Conservation (phyloP, 371 early-diverging fungal species). For the Mortierella sp. region DNA sequence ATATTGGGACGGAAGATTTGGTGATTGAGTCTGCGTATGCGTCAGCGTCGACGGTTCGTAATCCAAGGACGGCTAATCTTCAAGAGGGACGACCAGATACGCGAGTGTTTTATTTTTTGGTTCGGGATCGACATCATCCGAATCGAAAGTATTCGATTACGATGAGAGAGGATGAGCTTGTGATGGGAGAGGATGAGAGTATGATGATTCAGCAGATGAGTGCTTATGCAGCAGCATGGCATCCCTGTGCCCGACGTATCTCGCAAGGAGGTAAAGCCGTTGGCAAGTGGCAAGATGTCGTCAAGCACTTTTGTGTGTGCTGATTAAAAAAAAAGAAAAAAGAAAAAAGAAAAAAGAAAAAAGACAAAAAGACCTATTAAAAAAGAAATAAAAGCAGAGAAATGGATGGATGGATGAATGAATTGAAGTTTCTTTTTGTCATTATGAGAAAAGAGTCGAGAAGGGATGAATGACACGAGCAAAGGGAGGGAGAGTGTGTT, state of each 20-base stretch:
- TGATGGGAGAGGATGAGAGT: slow-evolving; percentile 9
- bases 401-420: not conserved
- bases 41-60: slow-evolving; percentile 3
- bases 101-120: slow-evolving; percentile 40
- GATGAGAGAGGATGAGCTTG: slow-evolving; percentile 41
- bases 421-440: no score
- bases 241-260: slow-evolving; percentile 20
- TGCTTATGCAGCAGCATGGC: slow-evolving; percentile 36
- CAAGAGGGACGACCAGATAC: not conserved
- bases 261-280: slow-evolving; percentile 24
- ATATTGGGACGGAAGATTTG: slow-evolving; percentile 43
- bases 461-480: no score
- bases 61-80: no score
- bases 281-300: slow-evolving; percentile 26
- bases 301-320: slow-evolving; percentile 48
- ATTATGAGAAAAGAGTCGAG: no score
- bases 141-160: slow-evolving; percentile 39
- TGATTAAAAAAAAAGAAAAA: not conserved
- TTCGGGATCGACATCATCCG: slow-evolving; percentile 26
- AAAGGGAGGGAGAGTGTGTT: no score
- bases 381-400: not conserved
- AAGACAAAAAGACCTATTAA: not conserved
- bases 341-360: not conserved
- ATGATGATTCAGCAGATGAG: slow-evolving; percentile 42
- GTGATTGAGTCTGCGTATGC: slow-evolving; percentile 48